phyloP scores from a whole-genome alignment of 2,329 filamentous ascomycete species.

The Blumeriella jaapii region DNA sequence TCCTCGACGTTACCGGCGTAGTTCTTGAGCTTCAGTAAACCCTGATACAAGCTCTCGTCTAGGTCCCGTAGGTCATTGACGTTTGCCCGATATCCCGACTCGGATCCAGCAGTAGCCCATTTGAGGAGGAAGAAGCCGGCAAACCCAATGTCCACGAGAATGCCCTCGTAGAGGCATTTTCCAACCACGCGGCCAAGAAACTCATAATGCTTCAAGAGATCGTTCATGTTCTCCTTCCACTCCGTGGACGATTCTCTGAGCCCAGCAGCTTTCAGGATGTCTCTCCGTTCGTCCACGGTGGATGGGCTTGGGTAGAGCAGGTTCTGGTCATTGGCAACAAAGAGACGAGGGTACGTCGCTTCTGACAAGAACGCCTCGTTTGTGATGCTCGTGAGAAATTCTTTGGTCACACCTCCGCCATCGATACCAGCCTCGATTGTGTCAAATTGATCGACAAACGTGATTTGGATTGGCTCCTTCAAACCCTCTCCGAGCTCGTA shows the following conservation, averaged over 20 bases:
- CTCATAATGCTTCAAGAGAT: slow-evolving; percentile 66
- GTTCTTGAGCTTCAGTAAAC: slow-evolving; percentile 73
- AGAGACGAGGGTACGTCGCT: slow-evolving; percentile 46
- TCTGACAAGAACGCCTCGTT: slow-evolving; percentile 66
- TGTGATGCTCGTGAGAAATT: slow-evolving; percentile 85
- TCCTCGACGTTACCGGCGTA: slow-evolving; percentile 71
- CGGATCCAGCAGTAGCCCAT: slow-evolving; percentile 65
- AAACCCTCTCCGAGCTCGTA: slow-evolving; percentile 69
- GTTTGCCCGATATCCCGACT: slow-evolving; percentile 72
- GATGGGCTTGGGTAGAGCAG: slow-evolving; percentile 81
- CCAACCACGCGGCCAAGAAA: slow-evolving; percentile 88
- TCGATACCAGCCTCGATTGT: slow-evolving; percentile 87
- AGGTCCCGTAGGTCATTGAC: slow-evolving; percentile 90
- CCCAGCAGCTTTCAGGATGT: slow-evolving; percentile 41
- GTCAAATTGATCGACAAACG: slow-evolving; percentile 86
- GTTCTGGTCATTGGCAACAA: slow-evolving; percentile 75
- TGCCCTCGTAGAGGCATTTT: slow-evolving; percentile 95
- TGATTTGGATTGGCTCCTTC: slow-evolving; percentile 94
- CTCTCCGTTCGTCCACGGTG: slow-evolving; percentile 56
- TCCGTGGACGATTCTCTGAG: slow-evolving; percentile 40
- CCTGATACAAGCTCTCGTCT: slow-evolving; percentile 82
- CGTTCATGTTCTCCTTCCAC: slow-evolving; percentile 44
- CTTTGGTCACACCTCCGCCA: slow-evolving; percentile 92
- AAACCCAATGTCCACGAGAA: slow-evolving; percentile 85
- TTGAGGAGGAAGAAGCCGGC: slow-evolving; percentile 93